phyloP scores from a whole-genome alignment of 371 early-diverging fungal genomes.

The Rhizopus sp. region DNA sequence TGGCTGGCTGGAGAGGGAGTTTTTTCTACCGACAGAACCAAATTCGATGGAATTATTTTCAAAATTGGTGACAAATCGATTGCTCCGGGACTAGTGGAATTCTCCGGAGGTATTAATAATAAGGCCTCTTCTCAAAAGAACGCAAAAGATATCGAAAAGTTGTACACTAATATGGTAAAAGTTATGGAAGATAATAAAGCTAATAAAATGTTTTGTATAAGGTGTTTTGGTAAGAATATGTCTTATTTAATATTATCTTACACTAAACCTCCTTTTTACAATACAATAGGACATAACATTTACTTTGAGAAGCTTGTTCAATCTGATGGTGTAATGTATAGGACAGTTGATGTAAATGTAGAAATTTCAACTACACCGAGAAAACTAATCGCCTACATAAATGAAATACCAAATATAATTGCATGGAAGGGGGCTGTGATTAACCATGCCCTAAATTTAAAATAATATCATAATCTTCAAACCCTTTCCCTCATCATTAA shows the following conservation, averaged over 20 bases:
- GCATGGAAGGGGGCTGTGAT: slow-evolving; percentile 13
- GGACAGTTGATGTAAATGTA: no score
- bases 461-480: slow-evolving; percentile 1
- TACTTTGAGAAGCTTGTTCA: slow-evolving; percentile 6
- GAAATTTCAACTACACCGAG: slow-evolving; percentile 8
- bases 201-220: slow-evolving; percentile 12
- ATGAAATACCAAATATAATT: slow-evolving; percentile 11
- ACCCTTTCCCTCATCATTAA: no score
- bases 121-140: slow-evolving; percentile 14
- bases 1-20: slow-evolving; percentile 19
- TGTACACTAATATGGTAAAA: slow-evolving; percentile 14
- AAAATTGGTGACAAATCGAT: slow-evolving; percentile 16
- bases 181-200: slow-evolving; percentile 9
- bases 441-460: slow-evolving; percentile 11
- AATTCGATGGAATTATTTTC: slow-evolving; percentile 16
- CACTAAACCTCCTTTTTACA: slow-evolving; percentile 6
- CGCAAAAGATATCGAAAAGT: slow-evolving; percentile 14
- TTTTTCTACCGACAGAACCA: slow-evolving; percentile 18
- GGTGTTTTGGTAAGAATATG: no score
- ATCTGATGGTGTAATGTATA: slow-evolving; percentile 1
- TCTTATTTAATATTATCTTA: no score
- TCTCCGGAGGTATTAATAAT: slow-evolving; percentile 17
- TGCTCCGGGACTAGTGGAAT: slow-evolving; percentile 11
- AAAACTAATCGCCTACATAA: slow-evolving; percentile 9
- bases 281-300: slow-evolving; percentile 2